Conservation (phyloP, 208 protist species). For the Acanthamoeba sp. region DNA sequence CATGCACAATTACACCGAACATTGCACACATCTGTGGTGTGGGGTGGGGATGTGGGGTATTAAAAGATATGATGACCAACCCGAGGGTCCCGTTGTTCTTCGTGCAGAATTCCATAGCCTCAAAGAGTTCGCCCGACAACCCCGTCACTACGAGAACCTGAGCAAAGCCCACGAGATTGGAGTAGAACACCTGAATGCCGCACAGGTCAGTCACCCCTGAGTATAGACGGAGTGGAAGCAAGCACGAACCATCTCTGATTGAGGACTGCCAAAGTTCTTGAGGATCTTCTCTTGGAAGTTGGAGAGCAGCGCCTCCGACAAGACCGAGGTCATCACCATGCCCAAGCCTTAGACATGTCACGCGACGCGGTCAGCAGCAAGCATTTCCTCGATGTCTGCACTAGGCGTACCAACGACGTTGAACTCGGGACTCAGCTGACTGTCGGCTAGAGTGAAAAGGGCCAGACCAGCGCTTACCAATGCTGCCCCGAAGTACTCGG, state of each 20-base stretch:
- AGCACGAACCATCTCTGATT: not conserved
- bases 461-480: not conserved
- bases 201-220: not conserved
- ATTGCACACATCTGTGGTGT: no score
- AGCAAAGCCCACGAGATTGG: not conserved
- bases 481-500: not conserved
- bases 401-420: not conserved
- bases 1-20: no score
- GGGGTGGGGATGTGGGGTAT: not conserved
- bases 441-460: not conserved
- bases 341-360: not conserved
- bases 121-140: not conserved
- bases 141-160: not conserved
- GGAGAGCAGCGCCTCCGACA: not conserved
- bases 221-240: not conserved
- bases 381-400: not conserved
- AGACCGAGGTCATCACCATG: not conserved
- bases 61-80: not conserved
- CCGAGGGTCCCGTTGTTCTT: not conserved
- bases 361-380: not conserved
- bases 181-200: conserved; percentile 7
- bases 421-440: not conserved
- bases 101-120: not conserved
- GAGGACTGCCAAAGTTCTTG: conserved; percentile 25
- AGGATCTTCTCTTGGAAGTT: conserved; percentile 43